Evolutionary conservation across 805 yeast species (phyloP).

Genomic region (Kodamaea leandrae): DNA sequence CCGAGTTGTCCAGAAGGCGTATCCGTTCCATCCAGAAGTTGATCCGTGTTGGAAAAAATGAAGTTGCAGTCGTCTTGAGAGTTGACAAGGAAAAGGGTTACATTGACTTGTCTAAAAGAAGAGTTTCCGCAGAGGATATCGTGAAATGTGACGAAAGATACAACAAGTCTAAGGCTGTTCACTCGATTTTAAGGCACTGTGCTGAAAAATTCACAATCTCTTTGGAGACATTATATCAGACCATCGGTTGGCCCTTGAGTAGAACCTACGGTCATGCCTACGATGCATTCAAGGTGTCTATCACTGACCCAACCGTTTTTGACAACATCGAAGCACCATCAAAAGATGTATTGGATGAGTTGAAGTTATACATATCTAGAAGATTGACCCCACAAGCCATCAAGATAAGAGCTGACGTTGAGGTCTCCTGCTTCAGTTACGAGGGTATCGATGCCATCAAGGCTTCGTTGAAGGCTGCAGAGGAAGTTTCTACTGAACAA

Average conservation of each 20-base stretch:
- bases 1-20: slow-evolving; percentile 97
- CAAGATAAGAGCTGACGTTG: slow-evolving; percentile 97
- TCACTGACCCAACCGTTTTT: slow-evolving; percentile 86
- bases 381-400: slow-evolving; percentile 98
- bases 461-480: slow-evolving; percentile 83
- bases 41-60: slow-evolving; percentile 97
- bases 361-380: slow-evolving; percentile 82
- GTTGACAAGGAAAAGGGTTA: slow-evolving; percentile 99
- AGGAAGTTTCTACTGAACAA: slow-evolving; percentile 74
- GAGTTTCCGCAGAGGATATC: slow-evolving; percentile 97
- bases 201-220: slow-evolving; percentile 93
- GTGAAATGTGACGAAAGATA: slow-evolving; percentile 96
- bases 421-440: slow-evolving; percentile 93
- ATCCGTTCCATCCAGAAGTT: slow-evolving; percentile 96
- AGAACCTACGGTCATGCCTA: slow-evolving; percentile 94
- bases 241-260: slow-evolving; percentile 97
- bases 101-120: slow-evolving; percentile 94
- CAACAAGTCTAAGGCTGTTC: slow-evolving; percentile 95
- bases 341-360: slow-evolving; percentile 73
- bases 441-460: slow-evolving; percentile 98
- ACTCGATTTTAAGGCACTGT: slow-evolving; percentile 96
- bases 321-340: slow-evolving; percentile 74
- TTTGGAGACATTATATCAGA: slow-evolving; percentile 79
- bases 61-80: slow-evolving; percentile 95
- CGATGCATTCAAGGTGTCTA: slow-evolving; percentile 94